phyloP scores from a whole-genome alignment of 371 early-diverging fungal genomes.

The Paramicrosporidium saccamoebae region DNA sequence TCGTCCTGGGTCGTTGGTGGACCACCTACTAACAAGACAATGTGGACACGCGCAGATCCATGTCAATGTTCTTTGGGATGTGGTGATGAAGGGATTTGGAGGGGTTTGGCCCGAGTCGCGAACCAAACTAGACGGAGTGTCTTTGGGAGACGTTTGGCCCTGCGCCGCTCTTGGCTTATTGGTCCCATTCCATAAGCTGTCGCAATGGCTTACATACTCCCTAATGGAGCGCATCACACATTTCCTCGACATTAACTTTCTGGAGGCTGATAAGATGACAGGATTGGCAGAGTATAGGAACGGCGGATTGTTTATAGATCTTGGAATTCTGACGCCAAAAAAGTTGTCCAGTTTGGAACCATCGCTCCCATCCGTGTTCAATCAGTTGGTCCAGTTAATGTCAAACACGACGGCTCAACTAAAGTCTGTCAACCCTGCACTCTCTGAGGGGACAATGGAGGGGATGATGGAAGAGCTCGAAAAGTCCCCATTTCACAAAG shows the following conservation, averaged over 20 bases:
- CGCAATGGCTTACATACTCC: conserved; percentile 78
- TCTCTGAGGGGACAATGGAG: not conserved
- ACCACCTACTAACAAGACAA: conserved; percentile 8
- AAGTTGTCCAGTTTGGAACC: too few relatives aligned
- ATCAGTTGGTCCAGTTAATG: not conserved
- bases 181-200: conserved; percentile 65
- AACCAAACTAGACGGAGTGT: conserved; percentile 23
- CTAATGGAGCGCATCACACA: conserved; percentile 36
- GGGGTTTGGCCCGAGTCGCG: conserved; percentile 44
- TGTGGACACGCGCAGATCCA: conserved; percentile 10
- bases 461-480: conserved; percentile 3
- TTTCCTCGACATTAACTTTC: conserved; percentile 15
- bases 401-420: too few relatives aligned
- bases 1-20: conserved; percentile 47
- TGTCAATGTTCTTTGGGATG: conserved; percentile 32
- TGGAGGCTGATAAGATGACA: conserved; percentile 31
- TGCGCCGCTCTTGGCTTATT: conserved; percentile 16
- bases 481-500: conserved; percentile 31
- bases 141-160: conserved; percentile 72
- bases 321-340: conserved; percentile 16
- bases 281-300: conserved; percentile 77
- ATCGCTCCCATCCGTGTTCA: not conserved
- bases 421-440: not conserved
- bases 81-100: conserved; percentile 26
- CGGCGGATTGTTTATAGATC: conserved; percentile 34